Evolutionary conservation across 1,284 basidiomycete genomes (phyloP), one percentile per base, ranked within the genome.

Genomic region (Boletellus sp.): DNA sequence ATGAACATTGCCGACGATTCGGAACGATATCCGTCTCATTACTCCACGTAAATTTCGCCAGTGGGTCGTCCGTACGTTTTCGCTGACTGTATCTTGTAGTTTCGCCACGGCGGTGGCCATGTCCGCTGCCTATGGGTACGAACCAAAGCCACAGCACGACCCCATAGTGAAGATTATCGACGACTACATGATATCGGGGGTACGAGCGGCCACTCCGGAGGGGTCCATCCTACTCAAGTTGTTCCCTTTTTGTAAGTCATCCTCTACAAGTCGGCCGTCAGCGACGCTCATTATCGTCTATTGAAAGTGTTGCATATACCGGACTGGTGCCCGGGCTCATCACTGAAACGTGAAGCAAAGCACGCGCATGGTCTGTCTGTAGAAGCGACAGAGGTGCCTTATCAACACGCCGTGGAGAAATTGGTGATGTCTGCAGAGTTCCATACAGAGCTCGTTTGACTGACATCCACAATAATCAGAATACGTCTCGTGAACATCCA

Each of bases 211-310:
- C 22, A 42, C 42, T 6, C 43, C 35, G 2, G 46, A 42, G 35
- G 38, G 41, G 11, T 41, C 43, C 2, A 25, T 41, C 4, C 13
- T 55, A 10, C 29, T 57, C 17, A 45, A 37, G 14, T 5, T 49
- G 5, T 55, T 57, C 35, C 57, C 57, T 1, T 59, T 59, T 27
- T 29, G 55, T 57, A 34, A 29, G 27, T 14, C 43, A 55, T 25
- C 5, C 9, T n/a, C 10, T 4, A 19, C 8, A 17, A 22, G 21
- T 2, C 27, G 8, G 13, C 27, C 13, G 14, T n/a, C 27, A 29
- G 14, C 13, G 5, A 14, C 11, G 27, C 27, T 29, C 13, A 29
- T 7, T 3, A 11, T n/a, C n/a, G n/a, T n/a, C 10, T 27, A 4
- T 8, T 20, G 23, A 2, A 26, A 35, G 55, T 57, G 7, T 20